Evolutionary conservation across 2,329 filamentous ascomycete species (phyloP).

Genomic region (Rugonectria rugulosa): DNA sequence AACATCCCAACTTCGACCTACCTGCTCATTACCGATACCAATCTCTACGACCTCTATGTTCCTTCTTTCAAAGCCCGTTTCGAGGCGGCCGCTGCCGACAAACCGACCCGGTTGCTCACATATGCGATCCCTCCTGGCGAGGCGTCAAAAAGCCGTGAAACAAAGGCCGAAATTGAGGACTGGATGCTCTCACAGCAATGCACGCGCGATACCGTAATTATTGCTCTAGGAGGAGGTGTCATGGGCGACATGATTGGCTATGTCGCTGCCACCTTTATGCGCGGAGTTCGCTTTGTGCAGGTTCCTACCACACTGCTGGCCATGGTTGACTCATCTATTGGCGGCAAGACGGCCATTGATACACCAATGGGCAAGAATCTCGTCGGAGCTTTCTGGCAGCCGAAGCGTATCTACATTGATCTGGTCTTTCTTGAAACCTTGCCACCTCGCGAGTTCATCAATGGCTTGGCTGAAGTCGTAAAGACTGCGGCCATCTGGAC

Average conservation of each 20-base stretch:
- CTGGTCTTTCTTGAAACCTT: slow-evolving; percentile 90
- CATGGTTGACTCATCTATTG: slow-evolving; percentile 99
- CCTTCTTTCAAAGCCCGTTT: slow-evolving; percentile 69
- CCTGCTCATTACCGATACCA: slow-evolving; percentile 95
- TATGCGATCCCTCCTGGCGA: slow-evolving; percentile 92
- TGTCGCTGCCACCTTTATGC: slow-evolving; percentile 98
- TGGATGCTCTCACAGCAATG: slow-evolving; percentile 95
- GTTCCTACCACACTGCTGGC: slow-evolving; percentile 93
- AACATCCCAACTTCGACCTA: slow-evolving; percentile 88
- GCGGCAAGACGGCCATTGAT: slow-evolving; percentile 98
- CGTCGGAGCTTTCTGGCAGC: slow-evolving; percentile 96
- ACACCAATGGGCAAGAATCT: slow-evolving; percentile 96
- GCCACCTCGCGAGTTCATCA: slow-evolving; percentile 91
- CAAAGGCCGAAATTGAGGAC: slow-evolving; percentile 95
- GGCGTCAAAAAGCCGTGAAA: slow-evolving; percentile 90
- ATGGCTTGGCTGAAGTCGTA: slow-evolving; percentile 98
- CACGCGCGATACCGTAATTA: slow-evolving; percentile 91
- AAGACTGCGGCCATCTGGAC: slow-evolving; percentile 98
- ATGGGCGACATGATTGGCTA: slow-evolving; percentile 99
- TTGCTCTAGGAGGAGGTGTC: slow-evolving; percentile 93
- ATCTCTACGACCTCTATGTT: slow-evolving; percentile 82
- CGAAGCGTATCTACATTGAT: slow-evolving; percentile 92
- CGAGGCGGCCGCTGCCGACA: slow-evolving; percentile 36
- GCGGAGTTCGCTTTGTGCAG: slow-evolving; percentile 93
- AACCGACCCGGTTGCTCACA: slow-evolving; percentile 74